Evolutionary conservation across 2,329 filamentous ascomycete species (phyloP).

Genomic region (Uncinocarpus reesii): DNA sequence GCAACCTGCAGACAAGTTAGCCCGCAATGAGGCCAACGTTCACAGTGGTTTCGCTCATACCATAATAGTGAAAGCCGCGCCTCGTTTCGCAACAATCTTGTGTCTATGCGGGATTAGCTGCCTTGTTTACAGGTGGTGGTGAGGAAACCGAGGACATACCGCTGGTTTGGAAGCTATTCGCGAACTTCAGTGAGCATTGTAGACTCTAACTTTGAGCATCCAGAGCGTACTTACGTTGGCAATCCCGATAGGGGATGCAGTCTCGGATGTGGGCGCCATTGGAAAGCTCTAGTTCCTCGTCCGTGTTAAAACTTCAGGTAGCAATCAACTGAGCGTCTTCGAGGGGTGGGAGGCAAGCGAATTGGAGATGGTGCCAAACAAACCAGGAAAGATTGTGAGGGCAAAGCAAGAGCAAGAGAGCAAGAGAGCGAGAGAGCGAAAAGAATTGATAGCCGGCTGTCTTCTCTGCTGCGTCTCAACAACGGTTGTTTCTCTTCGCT

Average conservation of each 20-base stretch:
- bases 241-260: constrained; percentile 60
- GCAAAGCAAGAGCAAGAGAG: constrained; percentile 1
- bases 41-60: constrained; percentile 43
- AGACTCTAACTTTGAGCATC: background rate
- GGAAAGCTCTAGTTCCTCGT: constrained; percentile 7
- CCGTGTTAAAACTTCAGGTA: constrained; percentile 18
- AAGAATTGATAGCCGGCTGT: constrained; percentile 11
- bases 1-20: constrained; percentile 57
- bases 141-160: constrained; percentile 35
- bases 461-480: no score
- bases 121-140: background rate
- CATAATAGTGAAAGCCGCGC: constrained; percentile 99
- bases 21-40: background rate
- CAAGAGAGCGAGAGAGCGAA: constrained; percentile 17
- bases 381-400: background rate
- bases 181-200: constrained; percentile 25
- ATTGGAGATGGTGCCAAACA: constrained; percentile 1
- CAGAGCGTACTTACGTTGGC: constrained; percentile 50
- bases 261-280: constrained; percentile 50
- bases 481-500: constrained; percentile 15
- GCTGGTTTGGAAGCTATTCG: constrained; percentile 56
- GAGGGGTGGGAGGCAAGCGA: constrained; percentile 4
- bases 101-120: constrained; percentile 40
- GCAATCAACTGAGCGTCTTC: background rate
- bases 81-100: constrained; percentile 69